phyloP scores from a whole-genome alignment of 2,329 filamentous ascomycete species.

The Penicillium paneum region DNA sequence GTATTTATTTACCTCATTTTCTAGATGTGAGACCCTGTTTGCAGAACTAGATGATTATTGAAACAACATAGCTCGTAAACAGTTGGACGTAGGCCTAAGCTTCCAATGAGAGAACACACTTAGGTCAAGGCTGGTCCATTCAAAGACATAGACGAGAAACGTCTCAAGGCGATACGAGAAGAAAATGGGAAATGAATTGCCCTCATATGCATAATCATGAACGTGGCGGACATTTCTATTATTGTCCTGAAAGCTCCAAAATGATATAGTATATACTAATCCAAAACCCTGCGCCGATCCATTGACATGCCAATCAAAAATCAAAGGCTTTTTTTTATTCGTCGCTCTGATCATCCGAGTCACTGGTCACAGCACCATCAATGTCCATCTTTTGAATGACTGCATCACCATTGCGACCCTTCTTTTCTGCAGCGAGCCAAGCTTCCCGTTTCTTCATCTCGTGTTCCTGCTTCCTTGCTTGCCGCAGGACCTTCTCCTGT shows the following conservation, averaged over 20 bases:
- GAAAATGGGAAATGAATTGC: background rate
- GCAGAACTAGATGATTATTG: background rate
- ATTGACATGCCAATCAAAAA: slow-evolving; percentile 3
- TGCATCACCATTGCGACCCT: slow-evolving; percentile 41
- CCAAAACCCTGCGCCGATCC: slow-evolving; percentile 8
- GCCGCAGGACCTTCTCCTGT: slow-evolving; percentile 31
- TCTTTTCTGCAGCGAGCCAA: slow-evolving; percentile 47
- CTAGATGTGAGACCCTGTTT: background rate
- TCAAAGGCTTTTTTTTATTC: slow-evolving; percentile 21
- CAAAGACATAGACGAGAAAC: background rate
- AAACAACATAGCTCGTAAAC: background rate
- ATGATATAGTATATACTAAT: slow-evolving; percentile 6
- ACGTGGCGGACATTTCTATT: slow-evolving; percentile 1
- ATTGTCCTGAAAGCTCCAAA: slow-evolving; percentile 3
- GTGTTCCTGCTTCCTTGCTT: slow-evolving; percentile 41
- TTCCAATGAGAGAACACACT: background rate
- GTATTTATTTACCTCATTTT: background rate
- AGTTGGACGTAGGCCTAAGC: background rate
- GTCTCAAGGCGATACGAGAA: background rate
- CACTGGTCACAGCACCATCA: slow-evolving; percentile 33
- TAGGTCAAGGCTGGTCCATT: background rate
- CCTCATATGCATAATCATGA: background rate
- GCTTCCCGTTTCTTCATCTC: slow-evolving; percentile 41
- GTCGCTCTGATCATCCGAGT: slow-evolving; percentile 37
- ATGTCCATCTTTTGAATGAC: slow-evolving; percentile 40